A percentile compares a stretch with the other conserved stretches of the same genome.
These are phyloP conservation scores for Globisporangium iwayamae DNA, from an alignment of 352 stramenopile genomes.

Conservation along the genomic window DNA sequence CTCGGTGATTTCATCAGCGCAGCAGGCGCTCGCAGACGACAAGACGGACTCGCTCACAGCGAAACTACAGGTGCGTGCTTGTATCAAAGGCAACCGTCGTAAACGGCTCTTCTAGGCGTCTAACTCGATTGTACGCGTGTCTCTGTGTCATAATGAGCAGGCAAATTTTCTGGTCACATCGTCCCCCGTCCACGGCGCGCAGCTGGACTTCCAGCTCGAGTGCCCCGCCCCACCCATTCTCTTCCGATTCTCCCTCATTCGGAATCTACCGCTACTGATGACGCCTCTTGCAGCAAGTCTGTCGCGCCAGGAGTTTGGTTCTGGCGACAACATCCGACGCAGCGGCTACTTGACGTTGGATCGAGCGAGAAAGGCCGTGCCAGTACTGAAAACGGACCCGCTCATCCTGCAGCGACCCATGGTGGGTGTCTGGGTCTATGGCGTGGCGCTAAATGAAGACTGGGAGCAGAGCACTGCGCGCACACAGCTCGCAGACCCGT, in stretches of 20 bases:
- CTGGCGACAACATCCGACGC: slow-evolving; percentile 21
- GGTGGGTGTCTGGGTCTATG: slow-evolving; percentile 74
- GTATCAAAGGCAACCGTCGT: neutral
- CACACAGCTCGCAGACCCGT: slow-evolving; percentile 43
- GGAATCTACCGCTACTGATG: slow-evolving; percentile 72
- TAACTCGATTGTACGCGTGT: neutral
- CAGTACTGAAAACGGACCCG: slow-evolving; percentile 67
- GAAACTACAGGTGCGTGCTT: slow-evolving; percentile 28
- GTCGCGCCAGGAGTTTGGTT: slow-evolving; percentile 51
- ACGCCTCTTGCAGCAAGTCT: slow-evolving; percentile 63
- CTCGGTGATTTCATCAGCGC: slow-evolving; percentile 24
- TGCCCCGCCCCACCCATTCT: slow-evolving; percentile 30
- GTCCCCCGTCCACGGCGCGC: slow-evolving; percentile 28
- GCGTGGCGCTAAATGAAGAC: slow-evolving; percentile 50
- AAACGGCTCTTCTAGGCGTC: neutral
- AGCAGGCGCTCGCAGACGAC: slow-evolving; percentile 34
- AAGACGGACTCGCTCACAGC: slow-evolving; percentile 28
- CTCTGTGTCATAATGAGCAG: neutral
- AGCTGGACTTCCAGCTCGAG: slow-evolving; percentile 48
- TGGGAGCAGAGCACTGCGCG: slow-evolving; percentile 32
- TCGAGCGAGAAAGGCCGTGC: slow-evolving; percentile 69
- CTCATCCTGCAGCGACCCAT: slow-evolving; percentile 63
- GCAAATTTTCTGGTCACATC: slow-evolving; percentile 33
- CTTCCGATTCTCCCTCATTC: slow-evolving; percentile 60
- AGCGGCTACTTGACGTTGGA: slow-evolving; percentile 74